A percentile compares a stretch with the other conserved stretches of the same genome.
phyloP scores from a whole-genome alignment of 2,329 filamentous ascomycete genomes.

The Colletotrichum sp. region DNA sequence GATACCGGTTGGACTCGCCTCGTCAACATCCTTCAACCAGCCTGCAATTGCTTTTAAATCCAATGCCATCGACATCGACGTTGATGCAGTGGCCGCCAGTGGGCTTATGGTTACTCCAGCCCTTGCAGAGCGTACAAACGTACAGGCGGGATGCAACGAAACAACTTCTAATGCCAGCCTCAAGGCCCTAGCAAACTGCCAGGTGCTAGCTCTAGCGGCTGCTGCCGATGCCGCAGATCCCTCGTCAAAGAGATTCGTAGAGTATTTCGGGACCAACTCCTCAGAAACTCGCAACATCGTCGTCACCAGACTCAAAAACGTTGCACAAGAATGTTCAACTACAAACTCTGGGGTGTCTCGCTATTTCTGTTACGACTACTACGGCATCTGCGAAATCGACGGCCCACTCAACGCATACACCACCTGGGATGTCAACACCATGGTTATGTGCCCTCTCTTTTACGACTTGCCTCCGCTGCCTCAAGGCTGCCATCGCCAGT shows the following conservation, averaged over 20 bases:
- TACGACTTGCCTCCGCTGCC: constrained; percentile 22
- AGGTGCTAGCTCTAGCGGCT: constrained; percentile 19
- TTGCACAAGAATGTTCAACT: constrained; percentile 23
- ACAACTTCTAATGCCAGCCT: constrained; percentile 2
- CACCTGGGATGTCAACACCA: constrained; percentile 14
- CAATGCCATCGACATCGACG: constrained; percentile 19
- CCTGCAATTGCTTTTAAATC: constrained; percentile 20
- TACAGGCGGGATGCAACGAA: not conserved
- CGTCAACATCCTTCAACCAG: constrained; percentile 13
- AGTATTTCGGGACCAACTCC: constrained; percentile 25
- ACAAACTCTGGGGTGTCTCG: constrained; percentile 16
- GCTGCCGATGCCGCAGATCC: constrained; percentile 23
- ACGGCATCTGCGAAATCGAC: constrained; percentile 20
- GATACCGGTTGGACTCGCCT: constrained; percentile 11
- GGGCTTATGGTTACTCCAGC: not conserved
- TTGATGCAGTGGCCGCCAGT: constrained; percentile 8
- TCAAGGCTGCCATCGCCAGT: constrained; percentile 22
- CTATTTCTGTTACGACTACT: constrained; percentile 24
- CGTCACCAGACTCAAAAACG: constrained; percentile 18
- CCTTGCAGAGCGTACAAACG: constrained; percentile 18
- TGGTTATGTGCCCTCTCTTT: constrained; percentile 26
- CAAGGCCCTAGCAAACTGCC: constrained; percentile 22
- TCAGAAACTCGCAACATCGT: constrained; percentile 21
- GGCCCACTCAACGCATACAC: constrained; percentile 26
- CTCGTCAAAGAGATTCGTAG: constrained; percentile 23